Conservation (phyloP, 345 rosid genomes). For the Aquilaria malaccensis region DNA sequence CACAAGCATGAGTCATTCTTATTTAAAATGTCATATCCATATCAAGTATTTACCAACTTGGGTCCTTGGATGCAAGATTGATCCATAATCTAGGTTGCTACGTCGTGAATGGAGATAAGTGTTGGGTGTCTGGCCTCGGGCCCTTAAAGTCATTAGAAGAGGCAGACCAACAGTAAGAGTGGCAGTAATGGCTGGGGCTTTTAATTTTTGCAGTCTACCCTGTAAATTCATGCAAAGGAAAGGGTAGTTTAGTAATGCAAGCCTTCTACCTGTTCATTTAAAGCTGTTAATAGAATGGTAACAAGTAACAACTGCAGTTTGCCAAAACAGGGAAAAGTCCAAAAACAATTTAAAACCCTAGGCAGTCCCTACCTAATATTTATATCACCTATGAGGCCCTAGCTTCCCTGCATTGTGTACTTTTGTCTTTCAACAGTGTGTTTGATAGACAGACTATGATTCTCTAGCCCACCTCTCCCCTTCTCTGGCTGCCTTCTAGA, state of each 20-base stretch:
- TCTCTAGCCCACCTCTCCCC: conserved; percentile 15
- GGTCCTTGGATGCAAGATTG: too few species aligned
- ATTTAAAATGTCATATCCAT: too few species aligned
- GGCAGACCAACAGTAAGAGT: too few species aligned
- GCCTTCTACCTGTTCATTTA: conserved; percentile 28
- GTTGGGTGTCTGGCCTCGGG: too few species aligned
- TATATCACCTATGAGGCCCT: conserved; percentile 46
- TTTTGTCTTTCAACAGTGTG: conserved; percentile 27
- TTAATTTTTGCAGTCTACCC: background rate
- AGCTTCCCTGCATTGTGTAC: conserved; percentile 37
- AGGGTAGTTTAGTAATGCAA: conserved; percentile 22
- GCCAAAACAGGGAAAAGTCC: conserved; percentile 48
- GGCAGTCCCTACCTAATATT: conserved; percentile 40
- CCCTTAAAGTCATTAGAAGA: too few species aligned
- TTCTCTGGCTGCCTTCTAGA: conserved; percentile 17
- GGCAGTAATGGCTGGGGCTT: too few species aligned
- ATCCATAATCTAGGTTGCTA: too few species aligned
- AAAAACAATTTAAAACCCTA: conserved; percentile 38
- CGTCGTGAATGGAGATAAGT: too few species aligned
- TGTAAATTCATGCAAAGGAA: conserved; percentile 19
- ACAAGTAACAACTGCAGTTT: conserved; percentile 36
- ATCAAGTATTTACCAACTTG: too few species aligned
- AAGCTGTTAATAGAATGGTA: conserved; percentile 25
- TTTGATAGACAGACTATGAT: conserved; percentile 25
- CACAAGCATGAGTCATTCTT: too few species aligned